Percentiles rank a stretch among this genome's conserved stretches.
Evolutionary conservation across 2,329 filamentous ascomycete species (phyloP).

Genomic region (Colletotrichum coccodes): DNA sequence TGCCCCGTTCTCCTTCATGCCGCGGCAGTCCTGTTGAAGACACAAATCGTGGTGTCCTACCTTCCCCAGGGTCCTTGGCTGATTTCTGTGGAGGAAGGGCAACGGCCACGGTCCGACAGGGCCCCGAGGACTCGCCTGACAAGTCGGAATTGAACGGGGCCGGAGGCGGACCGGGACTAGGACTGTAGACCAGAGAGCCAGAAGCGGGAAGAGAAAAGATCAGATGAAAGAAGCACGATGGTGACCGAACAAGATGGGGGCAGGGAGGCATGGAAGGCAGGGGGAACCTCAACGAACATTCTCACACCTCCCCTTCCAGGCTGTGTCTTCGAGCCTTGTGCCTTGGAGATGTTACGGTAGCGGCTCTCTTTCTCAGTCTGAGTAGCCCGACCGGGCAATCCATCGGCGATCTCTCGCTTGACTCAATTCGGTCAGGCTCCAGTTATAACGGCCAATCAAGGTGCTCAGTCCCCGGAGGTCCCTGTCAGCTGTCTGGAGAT

Average conservation of each 20-base stretch:
- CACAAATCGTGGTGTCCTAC: not conserved
- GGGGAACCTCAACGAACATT: constrained; percentile 11
- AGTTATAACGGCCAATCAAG: constrained; percentile 33
- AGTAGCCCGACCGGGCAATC: constrained; percentile 33
- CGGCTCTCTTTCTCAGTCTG: not conserved
- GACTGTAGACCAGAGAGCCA: constrained; percentile 10
- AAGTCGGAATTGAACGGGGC: constrained; percentile 9
- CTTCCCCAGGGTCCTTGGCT: constrained; percentile 18
- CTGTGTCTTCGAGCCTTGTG: constrained; percentile 9
- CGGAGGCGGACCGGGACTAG: constrained; percentile 14
- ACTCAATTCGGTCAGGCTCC: constrained; percentile 30
- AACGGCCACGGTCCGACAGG: constrained; percentile 7
- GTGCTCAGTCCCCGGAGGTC: not conserved
- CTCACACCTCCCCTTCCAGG: not conserved
- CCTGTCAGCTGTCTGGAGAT: not conserved
- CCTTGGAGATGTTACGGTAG: constrained; percentile 10
- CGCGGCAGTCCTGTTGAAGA: not conserved
- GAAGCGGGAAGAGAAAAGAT: constrained; percentile 35
- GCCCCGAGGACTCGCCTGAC: constrained; percentile 7
- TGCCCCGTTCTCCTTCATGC: constrained; percentile 24
- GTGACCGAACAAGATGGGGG: not conserved
- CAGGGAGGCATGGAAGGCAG: constrained; percentile 15
- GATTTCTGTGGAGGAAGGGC: constrained; percentile 11
- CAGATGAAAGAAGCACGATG: constrained; percentile 35
- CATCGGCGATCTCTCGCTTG: constrained; percentile 35